These are phyloP conservation scores for Cyathus striatus DNA, from an alignment of 768 basidiomycete species.

Conservation along the genomic window DNA sequence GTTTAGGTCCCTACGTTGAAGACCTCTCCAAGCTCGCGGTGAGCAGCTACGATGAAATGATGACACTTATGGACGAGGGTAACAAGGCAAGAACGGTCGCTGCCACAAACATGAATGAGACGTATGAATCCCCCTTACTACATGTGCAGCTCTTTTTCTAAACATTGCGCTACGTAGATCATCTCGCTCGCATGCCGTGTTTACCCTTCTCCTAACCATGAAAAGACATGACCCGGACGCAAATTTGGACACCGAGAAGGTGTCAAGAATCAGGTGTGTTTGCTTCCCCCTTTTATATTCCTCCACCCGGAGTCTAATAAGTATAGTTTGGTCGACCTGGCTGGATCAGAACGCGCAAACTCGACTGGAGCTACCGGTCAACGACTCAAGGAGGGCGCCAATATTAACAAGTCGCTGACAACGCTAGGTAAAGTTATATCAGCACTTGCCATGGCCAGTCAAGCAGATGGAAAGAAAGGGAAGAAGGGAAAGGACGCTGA, in stretches of 20 bases:
- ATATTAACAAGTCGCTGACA: slow-evolving; percentile 98
- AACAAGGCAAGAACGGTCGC: slow-evolving; percentile 98
- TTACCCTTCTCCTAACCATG: slow-evolving; percentile 92
- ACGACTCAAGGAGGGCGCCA: slow-evolving; percentile 94
- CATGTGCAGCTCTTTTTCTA: neutral
- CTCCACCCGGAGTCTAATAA: slow-evolving; percentile 4
- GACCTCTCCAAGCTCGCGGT: slow-evolving; percentile 93
- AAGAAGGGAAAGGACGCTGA: slow-evolving; percentile 90
- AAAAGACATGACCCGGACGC: slow-evolving; percentile 81
- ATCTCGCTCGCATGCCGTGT: slow-evolving; percentile 96
- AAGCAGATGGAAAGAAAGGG: slow-evolving; percentile 69
- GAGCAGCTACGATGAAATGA: slow-evolving; percentile 91
- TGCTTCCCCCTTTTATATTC: neutral
- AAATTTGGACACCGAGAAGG: slow-evolving; percentile 94
- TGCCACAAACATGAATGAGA: slow-evolving; percentile 99
- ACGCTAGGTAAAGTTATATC: slow-evolving; percentile 98
- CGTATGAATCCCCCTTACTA: too few relatives aligned
- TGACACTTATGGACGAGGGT: slow-evolving; percentile 99
- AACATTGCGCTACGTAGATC: slow-evolving; percentile 44
- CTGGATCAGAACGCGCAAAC: slow-evolving; percentile 95
- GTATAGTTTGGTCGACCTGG: slow-evolving; percentile 84
- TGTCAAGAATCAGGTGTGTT: slow-evolving; percentile 88
- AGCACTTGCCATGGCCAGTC: slow-evolving; percentile 70
- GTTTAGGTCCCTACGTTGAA: slow-evolving; percentile 96
- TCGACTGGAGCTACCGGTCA: slow-evolving; percentile 97